Evolutionary conservation across 1,284 basidiomycete species (phyloP), one percentile per base, ranked within the genome.

Genomic region (Neotropicomus parvogracilis): DNA sequence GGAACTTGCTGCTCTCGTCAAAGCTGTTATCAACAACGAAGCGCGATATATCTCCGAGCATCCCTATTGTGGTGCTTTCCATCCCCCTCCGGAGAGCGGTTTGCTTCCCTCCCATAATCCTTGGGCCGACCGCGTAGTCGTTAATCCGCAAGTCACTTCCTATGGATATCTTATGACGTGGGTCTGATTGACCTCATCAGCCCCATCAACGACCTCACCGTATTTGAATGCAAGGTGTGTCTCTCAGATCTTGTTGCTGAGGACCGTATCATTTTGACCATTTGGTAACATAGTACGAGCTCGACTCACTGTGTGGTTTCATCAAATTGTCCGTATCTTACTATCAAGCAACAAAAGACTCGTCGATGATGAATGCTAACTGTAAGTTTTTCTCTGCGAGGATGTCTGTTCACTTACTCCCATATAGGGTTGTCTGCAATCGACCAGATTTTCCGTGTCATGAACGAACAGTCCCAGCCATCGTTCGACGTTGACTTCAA

Each of bases 61-160:
- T 59, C 86, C 86, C 1, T 88, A 88, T 60, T 88, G 85, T 70
- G 71, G 85, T 32, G 76, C 85, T 16, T 88, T 88, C 67, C 85
- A 88, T 55, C 84, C 85, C 43, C 86, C 86, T 13, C 77, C 80
- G 0, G 84, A 88, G 58, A 86, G 83, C 52, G 79, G 81, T 6
- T 66, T 88, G 29, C 59, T 70, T 1, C 79, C 80, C 1, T 74
- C 79, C 6, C 71, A 80, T 54, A 88, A 88, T 50, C 70, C 73
- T 50, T 88, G 75, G 73, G 85, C 85, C 0, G 75, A 78, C 47
- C 75, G 73, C 20, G 85, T 88, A 13, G 76, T 70, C 2, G 83
- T 88, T 14, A 84, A 83, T 59, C 85, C 85, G 84, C 85, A 58
- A 64, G 81, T 64, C 10, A 11, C 14, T 13, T 38, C 3, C 26